These are phyloP conservation scores for Haplosporangium sp. DNA, from an alignment of 371 early-diverging fungal genomes.

Conservation along the genomic window DNA sequence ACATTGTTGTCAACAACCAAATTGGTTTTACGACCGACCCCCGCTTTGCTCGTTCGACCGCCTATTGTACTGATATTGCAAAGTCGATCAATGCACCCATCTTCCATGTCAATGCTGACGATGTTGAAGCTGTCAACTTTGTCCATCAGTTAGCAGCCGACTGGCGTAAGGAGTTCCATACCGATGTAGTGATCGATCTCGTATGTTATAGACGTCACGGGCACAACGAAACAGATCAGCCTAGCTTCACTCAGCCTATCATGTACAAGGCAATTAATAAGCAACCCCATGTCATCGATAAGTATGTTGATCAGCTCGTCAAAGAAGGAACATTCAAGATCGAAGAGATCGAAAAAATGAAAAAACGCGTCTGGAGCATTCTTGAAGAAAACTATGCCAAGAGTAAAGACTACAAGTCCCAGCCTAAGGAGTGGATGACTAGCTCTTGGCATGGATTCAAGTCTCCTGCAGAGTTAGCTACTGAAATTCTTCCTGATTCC, in stretches of 20 bases:
- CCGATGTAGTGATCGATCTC: slow-evolving; percentile 96
- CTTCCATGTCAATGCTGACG: slow-evolving; percentile 98
- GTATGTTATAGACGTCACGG: slow-evolving; percentile 97
- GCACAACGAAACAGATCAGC: slow-evolving; percentile 99
- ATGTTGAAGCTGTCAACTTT: slow-evolving; percentile 95
- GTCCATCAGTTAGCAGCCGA: slow-evolving; percentile 95
- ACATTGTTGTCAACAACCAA: slow-evolving; percentile 98
- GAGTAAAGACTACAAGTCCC: slow-evolving; percentile 91
- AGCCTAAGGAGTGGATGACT: slow-evolving; percentile 93
- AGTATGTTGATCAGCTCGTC: slow-evolving; percentile 85
- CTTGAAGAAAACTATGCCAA: slow-evolving; percentile 91
- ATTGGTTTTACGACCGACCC: slow-evolving; percentile 99
- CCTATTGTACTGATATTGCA: slow-evolving; percentile 97
- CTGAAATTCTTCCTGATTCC: slow-evolving; percentile 69
- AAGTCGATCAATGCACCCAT: slow-evolving; percentile 96
- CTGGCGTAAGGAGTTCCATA: slow-evolving; percentile 95
- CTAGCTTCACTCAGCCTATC: slow-evolving; percentile 96
- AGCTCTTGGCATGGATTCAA: slow-evolving; percentile 92
- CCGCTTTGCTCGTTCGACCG: slow-evolving; percentile 93
- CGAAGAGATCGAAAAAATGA: slow-evolving; percentile 86
- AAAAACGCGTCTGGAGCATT: slow-evolving; percentile 90
- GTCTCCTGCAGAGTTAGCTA: slow-evolving; percentile 86
- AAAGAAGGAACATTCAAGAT: slow-evolving; percentile 86
- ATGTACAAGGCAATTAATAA: slow-evolving; percentile 94
- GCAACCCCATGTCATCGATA: slow-evolving; percentile 85